Base-by-base conservation (phyloP, 2,329 filamentous ascomycete genomes). In the Alternaria angustiovoidea region DNA sequence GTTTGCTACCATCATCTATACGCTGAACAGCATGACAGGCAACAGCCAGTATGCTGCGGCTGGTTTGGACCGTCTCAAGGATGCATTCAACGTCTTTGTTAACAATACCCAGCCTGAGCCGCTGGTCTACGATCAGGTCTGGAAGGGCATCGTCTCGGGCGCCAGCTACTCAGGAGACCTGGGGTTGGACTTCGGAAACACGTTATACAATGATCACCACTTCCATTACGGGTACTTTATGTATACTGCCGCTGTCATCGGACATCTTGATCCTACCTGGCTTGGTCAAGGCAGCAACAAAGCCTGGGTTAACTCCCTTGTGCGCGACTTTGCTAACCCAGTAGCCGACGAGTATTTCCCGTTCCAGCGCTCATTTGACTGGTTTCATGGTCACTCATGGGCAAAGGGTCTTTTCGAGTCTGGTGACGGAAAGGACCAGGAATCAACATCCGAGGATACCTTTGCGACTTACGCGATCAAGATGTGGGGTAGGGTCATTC, bases 311-410 rank as follows among this genome's bases (percentile, higher is more conserved):
- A 92, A 97, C 78, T 87, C 86, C 24, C 84, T 99, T 46, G 89
- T 94, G 43, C 89, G 94, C 55, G 95, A 99, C 73, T 88, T 83
- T 57, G 91, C 94, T 56, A 97, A 97, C 77, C 89, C 94, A 0
- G 74, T 83, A 3, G 76, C 85, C 18, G 94, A 98, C 75, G 82
- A 70, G 0, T 71, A 84, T 39, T 98, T 96, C 78, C 94, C 95
- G 0, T 89, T 92, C 71, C 94, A 72, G 12, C 75, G 77, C 36
- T 64, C 69, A 52, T 98, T 97, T 75, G 95, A 98, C 79, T 97
- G 93, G 92, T 98, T 89, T 78, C 89, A 75, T 72, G 95, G 95
- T 1, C 95, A 98, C 83, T 94, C 91, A 47, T 97, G 94, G 93
- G 95, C 95, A 2, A 93, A 93, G 57, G 92, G 92, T 1, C 82